Conservation (phyloP, 169 alveolate species). For the Eimeria zaria region DNA sequence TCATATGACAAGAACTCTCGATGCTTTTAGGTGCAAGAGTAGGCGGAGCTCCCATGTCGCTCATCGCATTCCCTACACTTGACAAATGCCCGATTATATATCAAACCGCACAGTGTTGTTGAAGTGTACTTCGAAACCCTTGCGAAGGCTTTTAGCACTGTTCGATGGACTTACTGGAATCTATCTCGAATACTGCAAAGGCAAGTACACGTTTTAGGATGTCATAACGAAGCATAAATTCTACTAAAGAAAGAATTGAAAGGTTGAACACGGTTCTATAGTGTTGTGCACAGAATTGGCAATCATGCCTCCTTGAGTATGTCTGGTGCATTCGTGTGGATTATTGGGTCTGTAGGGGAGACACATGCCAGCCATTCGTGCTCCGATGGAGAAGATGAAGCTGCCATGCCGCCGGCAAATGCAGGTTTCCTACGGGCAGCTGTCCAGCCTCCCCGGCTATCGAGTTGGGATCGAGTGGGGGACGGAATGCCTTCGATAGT, state of each 20-base stretch:
- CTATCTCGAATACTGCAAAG: neutral
- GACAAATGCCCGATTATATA: too few species aligned
- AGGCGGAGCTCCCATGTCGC: neutral
- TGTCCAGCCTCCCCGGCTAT: neutral
- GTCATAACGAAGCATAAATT: neutral
- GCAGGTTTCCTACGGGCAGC: neutral
- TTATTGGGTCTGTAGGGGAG: conserved; percentile 32
- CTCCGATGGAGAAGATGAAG: conserved; percentile 55
- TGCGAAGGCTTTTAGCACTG: neutral
- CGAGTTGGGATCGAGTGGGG: neutral
- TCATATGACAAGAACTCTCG: neutral
- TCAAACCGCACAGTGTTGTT: neutral
- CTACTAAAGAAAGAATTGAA: too few species aligned
- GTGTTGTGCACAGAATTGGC: neutral
- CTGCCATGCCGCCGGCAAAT: neutral
- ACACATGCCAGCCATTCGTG: conserved; percentile 62
- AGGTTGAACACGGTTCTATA: neutral
- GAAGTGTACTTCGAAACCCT: neutral
- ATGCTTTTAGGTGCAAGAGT: neutral
- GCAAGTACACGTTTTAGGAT: neutral
- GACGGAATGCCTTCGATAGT: conserved; percentile 21
- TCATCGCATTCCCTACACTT: neutral
- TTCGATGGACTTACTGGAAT: neutral
- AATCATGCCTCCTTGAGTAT: neutral
- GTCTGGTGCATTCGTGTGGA: neutral